Evolutionary conservation across 225 moss, liverwort and hornwort species (phyloP), one percentile per base, ranked within the genome.

Genomic region (Neckera pumila): DNA sequence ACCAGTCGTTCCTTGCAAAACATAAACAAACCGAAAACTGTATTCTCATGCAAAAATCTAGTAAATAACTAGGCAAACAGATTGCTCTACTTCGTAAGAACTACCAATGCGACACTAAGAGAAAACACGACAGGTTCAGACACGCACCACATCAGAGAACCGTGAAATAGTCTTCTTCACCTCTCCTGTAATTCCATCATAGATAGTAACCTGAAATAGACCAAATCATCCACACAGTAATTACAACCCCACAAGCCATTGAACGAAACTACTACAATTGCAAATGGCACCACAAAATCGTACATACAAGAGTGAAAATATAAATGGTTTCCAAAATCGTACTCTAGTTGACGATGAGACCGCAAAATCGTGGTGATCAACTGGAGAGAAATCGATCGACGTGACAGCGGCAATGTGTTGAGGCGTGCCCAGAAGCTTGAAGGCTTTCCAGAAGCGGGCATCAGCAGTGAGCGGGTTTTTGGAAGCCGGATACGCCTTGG

Each of bases 301-400:
- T 20, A 15, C 18, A 60, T 20, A 15, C 18, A 60, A 45, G 49
- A 65, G 47, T 40, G 36, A n/a, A 67, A 79, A 33, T 38, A 36
- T 0, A 53, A 58, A 40, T 23, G 47, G 63, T 42, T 66, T 57
- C 11, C 40, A 58, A 11, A 79, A 79, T 56, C 87, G 86, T 93
- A 96, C 97, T 84, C 96, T 92, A 77, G 99, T 99, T 34, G 99
- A 97, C 38, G 99, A 95, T 21, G 99, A 95, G 82, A 96, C 93
- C 14, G 99, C 99, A 82, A 96, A 99, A 90, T 96, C 99, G 56
- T 95, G 87, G 51, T 94, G 95, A 80, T 89, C 90, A 11, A 83
- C 90, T 11, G 96, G 93, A 38, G 91, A 95, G 60, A 99, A 96
- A 38, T 96, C 91, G 67, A 99, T 91, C 53, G 91, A 86, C 57